These are phyloP conservation scores for Aspergillus spinulosporus DNA, from an alignment of 2,329 filamentous ascomycete genomes.

Conservation along the genomic window DNA sequence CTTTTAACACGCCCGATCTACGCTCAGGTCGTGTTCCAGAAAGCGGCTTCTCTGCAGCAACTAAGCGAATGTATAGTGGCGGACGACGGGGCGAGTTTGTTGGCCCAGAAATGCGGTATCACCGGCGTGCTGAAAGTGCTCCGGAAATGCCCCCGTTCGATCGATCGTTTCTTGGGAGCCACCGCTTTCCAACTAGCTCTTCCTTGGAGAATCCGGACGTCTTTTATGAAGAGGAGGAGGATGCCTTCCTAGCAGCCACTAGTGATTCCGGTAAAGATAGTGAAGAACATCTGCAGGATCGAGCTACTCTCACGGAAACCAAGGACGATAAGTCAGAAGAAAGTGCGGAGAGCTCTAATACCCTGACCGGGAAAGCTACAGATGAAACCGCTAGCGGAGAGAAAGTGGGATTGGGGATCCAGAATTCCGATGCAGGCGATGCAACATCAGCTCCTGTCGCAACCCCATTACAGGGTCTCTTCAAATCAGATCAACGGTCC, in stretches of 20 bases:
- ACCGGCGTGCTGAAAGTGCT: slow-evolving; percentile 52
- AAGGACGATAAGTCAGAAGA: slow-evolving; percentile 26
- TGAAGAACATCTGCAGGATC: slow-evolving; percentile 15
- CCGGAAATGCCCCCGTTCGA: slow-evolving; percentile 52
- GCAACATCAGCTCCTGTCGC: background rate
- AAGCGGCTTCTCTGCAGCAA: slow-evolving; percentile 43
- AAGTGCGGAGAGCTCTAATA: slow-evolving; percentile 30
- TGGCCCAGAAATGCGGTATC: slow-evolving; percentile 51
- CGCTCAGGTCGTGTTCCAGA: slow-evolving; percentile 32
- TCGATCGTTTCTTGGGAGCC: slow-evolving; percentile 40
- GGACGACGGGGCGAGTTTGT: slow-evolving; percentile 48
- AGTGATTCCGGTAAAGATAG: slow-evolving; percentile 31
- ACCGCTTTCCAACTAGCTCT: slow-evolving; percentile 40
- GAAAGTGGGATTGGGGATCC: slow-evolving; percentile 33
- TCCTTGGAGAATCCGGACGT: slow-evolving; percentile 48
- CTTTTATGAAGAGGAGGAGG: slow-evolving; percentile 54
- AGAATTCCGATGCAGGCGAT: slow-evolving; percentile 18
- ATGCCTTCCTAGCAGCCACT: slow-evolving; percentile 48
- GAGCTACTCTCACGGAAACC: slow-evolving; percentile 5
- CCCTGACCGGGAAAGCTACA: slow-evolving; percentile 26
- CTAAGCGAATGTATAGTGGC: slow-evolving; percentile 52
- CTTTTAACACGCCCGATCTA: slow-evolving; percentile 72
- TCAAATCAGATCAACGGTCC: slow-evolving; percentile 7
- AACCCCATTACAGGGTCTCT: slow-evolving; percentile 9
- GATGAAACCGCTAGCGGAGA: slow-evolving; percentile 13